These are phyloP conservation scores for Dactylellina haptotyla DNA, from an alignment of 2,329 filamentous ascomycete species.

Conservation along the genomic window DNA sequence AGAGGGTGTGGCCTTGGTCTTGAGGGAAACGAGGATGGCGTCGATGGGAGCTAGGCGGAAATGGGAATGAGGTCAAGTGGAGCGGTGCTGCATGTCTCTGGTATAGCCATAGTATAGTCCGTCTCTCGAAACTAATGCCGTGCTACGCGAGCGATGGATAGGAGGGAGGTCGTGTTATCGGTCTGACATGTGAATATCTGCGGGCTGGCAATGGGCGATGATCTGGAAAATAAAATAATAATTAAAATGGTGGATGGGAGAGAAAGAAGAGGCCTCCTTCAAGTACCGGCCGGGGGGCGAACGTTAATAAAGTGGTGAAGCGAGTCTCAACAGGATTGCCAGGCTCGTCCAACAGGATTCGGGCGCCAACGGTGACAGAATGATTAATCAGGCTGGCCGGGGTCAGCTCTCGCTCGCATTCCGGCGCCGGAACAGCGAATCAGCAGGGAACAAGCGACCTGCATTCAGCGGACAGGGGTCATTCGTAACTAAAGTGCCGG, in stretches of 20 bases:
- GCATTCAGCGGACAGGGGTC: background rate
- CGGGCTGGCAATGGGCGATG: background rate
- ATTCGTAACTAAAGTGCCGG: constrained; percentile 5
- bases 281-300: background rate
- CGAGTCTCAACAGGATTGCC: no score
- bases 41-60: constrained; percentile 35
- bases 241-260: background rate
- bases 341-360: constrained; percentile 42
- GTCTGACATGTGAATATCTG: constrained; percentile 31
- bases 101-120: constrained; percentile 8
- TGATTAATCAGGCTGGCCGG: constrained; percentile 1
- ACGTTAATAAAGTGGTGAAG: no score
- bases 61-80: constrained; percentile 53
- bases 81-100: constrained; percentile 32
- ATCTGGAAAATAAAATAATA: background rate
- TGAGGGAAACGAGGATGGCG: background rate
- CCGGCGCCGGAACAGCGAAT: constrained; percentile 53
- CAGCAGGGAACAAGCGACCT: background rate
- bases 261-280: background rate
- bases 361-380: constrained; percentile 35
- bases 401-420: constrained; percentile 18
- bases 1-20: background rate
- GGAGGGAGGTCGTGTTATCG: constrained; percentile 1
- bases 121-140: constrained; percentile 9
- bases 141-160: constrained; percentile 12